Evolutionary conservation across 2,329 filamentous ascomycete genomes (phyloP), one percentile per base, ranked within the genome.

Genomic region (Nemania sp.): DNA sequence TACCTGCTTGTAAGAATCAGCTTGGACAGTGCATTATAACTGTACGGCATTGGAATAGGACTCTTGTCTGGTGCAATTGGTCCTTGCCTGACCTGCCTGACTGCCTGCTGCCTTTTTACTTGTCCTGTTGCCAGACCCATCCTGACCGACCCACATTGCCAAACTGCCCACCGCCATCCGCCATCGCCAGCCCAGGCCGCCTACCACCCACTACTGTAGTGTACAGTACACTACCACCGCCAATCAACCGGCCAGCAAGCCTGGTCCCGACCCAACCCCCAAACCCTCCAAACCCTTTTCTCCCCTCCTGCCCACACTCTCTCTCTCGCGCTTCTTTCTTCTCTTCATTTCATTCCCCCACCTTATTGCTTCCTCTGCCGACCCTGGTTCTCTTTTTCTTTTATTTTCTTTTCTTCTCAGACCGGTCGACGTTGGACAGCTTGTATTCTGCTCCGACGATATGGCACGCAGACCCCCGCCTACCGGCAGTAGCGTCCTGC

Each of bases 391-490:
- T 29, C 15, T 54, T 73, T 49, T 64, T 64, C 51, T 62, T 62
- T 51, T 58, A 32, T 72, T 64, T 49, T 67, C 47, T 54, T 62
- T 71, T 65, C 43, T 69, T 60, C 59, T 51, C 63, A 52, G 65
- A 43, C n/a, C 29, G 35, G 72, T 69, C 73, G 70, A 75, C 76
- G 69, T 72, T 67, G 60, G 62, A 60, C 63, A 70, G 63, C 65
- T 45, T 61, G 59, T 63, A 55, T 67, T 56, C 66, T 54, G 64
- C 70, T 66, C 58, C 51, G 60, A 67, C 53, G 66, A 64, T 35
- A 79, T 79, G 78, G 78, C 83, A 77, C 82, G 82, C 79, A 73
- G 77, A 74, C 73, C 74, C 51, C 74, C 74, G 69, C 68, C 76
- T 55, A 70, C 80, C 75, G 80, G 78, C 74, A 79, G 77, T 72